phyloP scores from a whole-genome alignment of 345 rosid genomes.

The Excoecaria agallocha region DNA sequence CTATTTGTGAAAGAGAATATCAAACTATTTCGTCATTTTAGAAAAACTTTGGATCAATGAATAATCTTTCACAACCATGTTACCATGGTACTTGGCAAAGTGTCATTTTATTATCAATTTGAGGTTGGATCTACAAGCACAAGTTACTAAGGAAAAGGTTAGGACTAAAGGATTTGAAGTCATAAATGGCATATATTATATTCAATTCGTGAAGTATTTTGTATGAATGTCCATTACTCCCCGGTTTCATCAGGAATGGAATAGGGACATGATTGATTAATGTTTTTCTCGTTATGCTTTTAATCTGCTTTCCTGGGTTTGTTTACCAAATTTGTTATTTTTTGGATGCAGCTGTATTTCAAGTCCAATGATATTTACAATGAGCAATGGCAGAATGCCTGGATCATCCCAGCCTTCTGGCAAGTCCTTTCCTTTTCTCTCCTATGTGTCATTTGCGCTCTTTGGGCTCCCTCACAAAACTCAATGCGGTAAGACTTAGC shows the following conservation, averaged over 20 bases:
- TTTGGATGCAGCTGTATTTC: constrained; percentile 74
- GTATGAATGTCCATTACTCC: background rate
- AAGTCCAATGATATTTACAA: constrained; percentile 86
- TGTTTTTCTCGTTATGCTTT: background rate
- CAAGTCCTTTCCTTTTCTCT: constrained; percentile 84
- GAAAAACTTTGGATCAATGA: background rate
- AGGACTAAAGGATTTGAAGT: background rate
- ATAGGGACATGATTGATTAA: background rate
- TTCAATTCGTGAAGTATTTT: background rate
- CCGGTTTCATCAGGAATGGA: background rate
- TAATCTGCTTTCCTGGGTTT: background rate
- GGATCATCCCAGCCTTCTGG: constrained; percentile 97
- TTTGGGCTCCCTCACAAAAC: constrained; percentile 94
- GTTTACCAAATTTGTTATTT: constrained; percentile 1
- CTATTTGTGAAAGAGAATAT: background rate
- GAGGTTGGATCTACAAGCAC: background rate
- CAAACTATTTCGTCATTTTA: background rate
- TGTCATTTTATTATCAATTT: background rate
- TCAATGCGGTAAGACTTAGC: constrained; percentile 62
- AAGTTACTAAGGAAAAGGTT: background rate
- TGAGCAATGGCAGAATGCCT: constrained; percentile 90
- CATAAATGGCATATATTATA: background rate
- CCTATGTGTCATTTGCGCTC: constrained; percentile 74
- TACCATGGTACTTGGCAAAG: background rate
- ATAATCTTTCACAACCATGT: background rate